Base-by-base conservation (phyloP, 2,329 filamentous ascomycete genomes). In the Ambrosiella beaveri region DNA sequence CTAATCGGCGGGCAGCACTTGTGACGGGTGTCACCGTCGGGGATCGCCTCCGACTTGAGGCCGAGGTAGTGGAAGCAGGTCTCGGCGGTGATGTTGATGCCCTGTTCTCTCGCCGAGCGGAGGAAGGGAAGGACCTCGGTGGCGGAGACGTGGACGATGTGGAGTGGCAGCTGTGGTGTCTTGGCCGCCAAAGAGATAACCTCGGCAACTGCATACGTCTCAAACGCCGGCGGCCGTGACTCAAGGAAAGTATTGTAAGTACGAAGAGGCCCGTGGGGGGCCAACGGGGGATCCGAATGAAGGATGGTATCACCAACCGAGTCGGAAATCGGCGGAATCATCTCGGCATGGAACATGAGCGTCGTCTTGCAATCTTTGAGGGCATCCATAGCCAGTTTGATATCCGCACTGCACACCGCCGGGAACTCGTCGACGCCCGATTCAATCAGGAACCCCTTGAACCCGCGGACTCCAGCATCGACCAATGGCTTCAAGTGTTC, bases 301-400 rank as follows among this genome's bases (percentile, higher is more conserved):
- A 87, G 84, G 3, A 88, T 82, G 35, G 82, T 81, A 68, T 93
- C 88, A 57, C 86, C 85, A 1, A 90, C 85, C 0, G 87, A 89
- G 63, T 81, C 80, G 54, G 86, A 73, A 63, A 90, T 86, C 15
- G 88, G 87, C n/a, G 91, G 89, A 11, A 94, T 84, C 89, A 96
- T 97, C 71, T 98, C 93, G 59, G 93, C 93, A 68, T 98, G 93
- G 74, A 98, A 98, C 91, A 98, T 97, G 65, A 97, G 81, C 0
- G 89, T 95, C 1, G 93, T 97, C 15, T 88, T 79, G 57, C 84
- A 79, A 64, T 88, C 82, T 61, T 86, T 86, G 61, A 98, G 79
- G 52, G 85, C 86, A 37, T 75, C 74, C 79, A 98, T 90, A 49
- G 86, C 90, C 44, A 86, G 78, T 1, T 79, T 75, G 59, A 97